Evolutionary conservation across 2,329 filamentous ascomycete species (phyloP), one percentile per base, ranked within the genome.

Genomic region (Cercospora zeina): DNA sequence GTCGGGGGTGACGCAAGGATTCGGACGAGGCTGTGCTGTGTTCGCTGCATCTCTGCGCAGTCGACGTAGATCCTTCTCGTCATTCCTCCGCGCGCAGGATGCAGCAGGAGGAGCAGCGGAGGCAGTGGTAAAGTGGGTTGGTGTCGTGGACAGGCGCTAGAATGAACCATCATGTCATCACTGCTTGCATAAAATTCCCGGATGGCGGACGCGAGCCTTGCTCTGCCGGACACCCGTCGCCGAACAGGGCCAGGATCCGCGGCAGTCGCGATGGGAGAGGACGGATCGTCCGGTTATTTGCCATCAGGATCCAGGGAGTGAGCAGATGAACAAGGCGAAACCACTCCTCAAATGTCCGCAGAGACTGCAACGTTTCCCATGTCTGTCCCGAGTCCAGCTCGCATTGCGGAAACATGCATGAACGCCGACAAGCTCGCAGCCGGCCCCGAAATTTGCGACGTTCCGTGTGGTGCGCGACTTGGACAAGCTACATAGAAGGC

Each of bases 141-240:
- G 49, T 21, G 33, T 34, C 2, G 49, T 34, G 31, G 16, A 33
- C 14, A 24, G 49, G 24, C 49, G 49, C 49, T 33, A 51, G 27
- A 34, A 53, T 14, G 19, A 53, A 53, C 24, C 42, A 53, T 47
- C 42, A 53, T 34, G 49, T 53, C 49, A 34, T 53, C 49, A 51
- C 49, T 30, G 47, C 47, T 34, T 51, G 49, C 49, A 51, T 51
- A 51, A 53, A 47, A 53, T 53, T 53, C 27, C 27, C 49, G 27
- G 49, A 34, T 27, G 27, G 24, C 24, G 24, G 6, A 27, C 3
- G 24, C 24, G 2, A 31, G 49, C 49, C 30, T 53, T 27, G 14
- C 24, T 53, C 49, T 33, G 49, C 49, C 49, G 49, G 27, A 13
- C 49, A 33, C 16, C 49, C 49, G 49, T 34, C n/a, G 31, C 49